Base-by-base conservation (phyloP, 2,329 filamentous ascomycete genomes). In the Moelleriella libera region DNA sequence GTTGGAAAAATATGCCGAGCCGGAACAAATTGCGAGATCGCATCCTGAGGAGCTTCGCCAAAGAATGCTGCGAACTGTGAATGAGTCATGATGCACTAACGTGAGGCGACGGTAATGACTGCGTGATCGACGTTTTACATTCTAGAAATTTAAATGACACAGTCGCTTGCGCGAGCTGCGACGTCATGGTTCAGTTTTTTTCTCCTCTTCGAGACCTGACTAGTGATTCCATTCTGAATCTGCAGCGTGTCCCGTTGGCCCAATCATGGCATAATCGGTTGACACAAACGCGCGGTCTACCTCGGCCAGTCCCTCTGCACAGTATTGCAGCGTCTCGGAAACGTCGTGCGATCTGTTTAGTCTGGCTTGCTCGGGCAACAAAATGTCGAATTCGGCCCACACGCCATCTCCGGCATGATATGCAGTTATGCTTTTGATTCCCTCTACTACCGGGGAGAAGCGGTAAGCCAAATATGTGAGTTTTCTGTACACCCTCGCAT, bases 1-100 rank as follows among this genome's bases (percentile, higher is more conserved):
- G 10, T 64, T 74, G 48, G 59, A 60, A 45, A 65, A 70, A 2
- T 72, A 72, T 47, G 64, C 64, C 40, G n/a, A 42, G 9, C 34
- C 34, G 0, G 63, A 64, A 45, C 67, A 67, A 31, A 63, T 68
- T 42, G 67, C 67, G 11, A 60, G 62, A 42, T 62, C 62, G 1
- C 63, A 67, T 50, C 57, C 63, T 31, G 59, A 64, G 37, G 65
- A 68, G 43, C 53, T 74, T 30, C 21, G 21, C 2, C 61, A 68
- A 45, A 57, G 57, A 4, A 48, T 58, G 41, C 41, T 60, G 21
- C 58, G 55, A 41, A 58, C 52, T 5, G 50, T 60, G 46, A 50
- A 58, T 42, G 59, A 59, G 29, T 50, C 21, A 21, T 21, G 21
- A 21, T 21, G 21, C 21, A 21, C 21, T 3, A 21, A 21, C 21